Base-by-base conservation (phyloP, 331 rosid genomes). In the Phaseolus coccineus region DNA sequence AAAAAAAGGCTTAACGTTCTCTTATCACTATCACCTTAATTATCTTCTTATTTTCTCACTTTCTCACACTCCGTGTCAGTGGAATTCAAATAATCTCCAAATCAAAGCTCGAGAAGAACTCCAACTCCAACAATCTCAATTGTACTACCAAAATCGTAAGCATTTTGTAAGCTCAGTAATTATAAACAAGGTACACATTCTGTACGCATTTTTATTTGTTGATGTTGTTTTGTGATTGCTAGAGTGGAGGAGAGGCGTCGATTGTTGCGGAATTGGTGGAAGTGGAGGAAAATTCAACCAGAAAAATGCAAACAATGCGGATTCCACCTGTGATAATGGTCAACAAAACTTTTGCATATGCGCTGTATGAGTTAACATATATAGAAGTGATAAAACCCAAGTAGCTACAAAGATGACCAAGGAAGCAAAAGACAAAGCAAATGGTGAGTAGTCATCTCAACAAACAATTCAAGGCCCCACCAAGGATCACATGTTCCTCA, bases 181-280 rank as follows among this genome's bases (percentile, higher is more conserved):
- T 57, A 27, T 5, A 8, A 57, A 58, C 30, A 13, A 30, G 37
- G 9, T 14, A 19, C 19, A 28, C 1, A 9, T 4, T 37, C 4
- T 12, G 1, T 11, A 42, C 0, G 13, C 28, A 8, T 22, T 11
- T 56, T 35, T 3, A n/a, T 15, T 2, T 25, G 8, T 22, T 63
- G 14, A 62, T 33, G 35, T 55, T 68, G 39, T 73, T 53, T 27
- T 44, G 0, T 67, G 56, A 12, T 46, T 66, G 48, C 33, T 82
- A 92, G 98, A 90, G 92, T 71, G 99, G 97, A 11, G 94, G 96
- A 61, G 98, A 95, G 82, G 94, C 92, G 4, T 91, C 99, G 8
- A 87, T 95, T 65, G 89, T 91, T 13, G 99, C 97, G 2, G 98
- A 93, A 73, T 82, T 95, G 67, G 99, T 93, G 57, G 98, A 95